phyloP scores from a whole-genome alignment of 345 rosid species.

The Camelina laxa region DNA sequence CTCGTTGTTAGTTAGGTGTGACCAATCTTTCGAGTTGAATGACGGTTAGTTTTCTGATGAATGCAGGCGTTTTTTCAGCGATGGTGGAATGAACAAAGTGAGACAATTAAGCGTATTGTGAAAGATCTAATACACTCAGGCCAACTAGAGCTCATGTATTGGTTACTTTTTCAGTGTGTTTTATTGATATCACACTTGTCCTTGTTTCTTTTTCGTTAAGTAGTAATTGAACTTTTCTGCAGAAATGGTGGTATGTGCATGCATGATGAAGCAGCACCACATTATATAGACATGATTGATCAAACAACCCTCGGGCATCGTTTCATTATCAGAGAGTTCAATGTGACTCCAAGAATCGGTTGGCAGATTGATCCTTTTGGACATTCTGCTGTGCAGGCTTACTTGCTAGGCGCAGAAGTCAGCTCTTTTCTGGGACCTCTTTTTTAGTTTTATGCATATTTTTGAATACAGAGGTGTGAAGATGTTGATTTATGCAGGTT shows the following conservation, averaged over 20 bases:
- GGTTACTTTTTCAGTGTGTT: slow-evolving; percentile 3
- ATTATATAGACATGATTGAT: slow-evolving; percentile 97
- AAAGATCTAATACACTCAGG: slow-evolving; percentile 71
- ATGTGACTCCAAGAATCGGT: slow-evolving; percentile 91
- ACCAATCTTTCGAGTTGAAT: slow-evolving; percentile 12
- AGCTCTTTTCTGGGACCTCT: slow-evolving; percentile 20
- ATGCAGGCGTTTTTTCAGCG: slow-evolving; percentile 94
- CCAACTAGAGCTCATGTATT: slow-evolving; percentile 92
- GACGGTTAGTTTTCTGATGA: slow-evolving; percentile 28
- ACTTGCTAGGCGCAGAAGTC: slow-evolving; percentile 92
- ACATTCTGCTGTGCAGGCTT: slow-evolving; percentile 98
- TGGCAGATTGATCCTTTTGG: slow-evolving; percentile 99
- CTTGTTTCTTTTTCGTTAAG: background rate
- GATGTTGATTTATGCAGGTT: slow-evolving; percentile 55
- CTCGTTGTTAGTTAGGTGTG: slow-evolving; percentile 4
- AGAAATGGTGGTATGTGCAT: slow-evolving; percentile 99
- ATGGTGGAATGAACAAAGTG: slow-evolving; percentile 96
- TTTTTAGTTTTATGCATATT: background rate
- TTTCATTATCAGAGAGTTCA: slow-evolving; percentile 76
- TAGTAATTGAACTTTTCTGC: slow-evolving; percentile 25
- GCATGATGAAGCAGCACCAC: slow-evolving; percentile 97
- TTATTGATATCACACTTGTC: background rate
- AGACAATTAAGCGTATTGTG: slow-evolving; percentile 56
- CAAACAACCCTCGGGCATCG: slow-evolving; percentile 96
- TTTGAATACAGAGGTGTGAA: slow-evolving; percentile 20